Conservation (phyloP, 768 basidiomycete genomes). For the Botryobasidium botryosum region DNA sequence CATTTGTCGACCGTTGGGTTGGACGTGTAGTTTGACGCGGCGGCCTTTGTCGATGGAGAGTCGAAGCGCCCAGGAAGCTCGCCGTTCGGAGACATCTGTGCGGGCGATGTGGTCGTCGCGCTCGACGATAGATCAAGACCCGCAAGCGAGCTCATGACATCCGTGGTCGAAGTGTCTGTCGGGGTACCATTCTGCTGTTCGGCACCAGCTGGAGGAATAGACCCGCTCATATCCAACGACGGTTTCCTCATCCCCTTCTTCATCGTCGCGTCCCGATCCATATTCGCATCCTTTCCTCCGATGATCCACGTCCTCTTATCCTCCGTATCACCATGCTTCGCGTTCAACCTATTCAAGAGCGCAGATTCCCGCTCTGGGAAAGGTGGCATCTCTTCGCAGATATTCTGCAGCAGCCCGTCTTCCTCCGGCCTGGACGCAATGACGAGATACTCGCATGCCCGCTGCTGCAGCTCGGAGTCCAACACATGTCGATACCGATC, state of each 20-base stretch:
- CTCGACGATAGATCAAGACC: constrained; percentile 55
- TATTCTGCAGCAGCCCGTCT: constrained; percentile 81
- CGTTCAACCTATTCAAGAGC: constrained; percentile 69
- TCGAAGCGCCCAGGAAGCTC: not conserved
- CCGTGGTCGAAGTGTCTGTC: not conserved
- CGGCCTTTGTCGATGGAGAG: not conserved
- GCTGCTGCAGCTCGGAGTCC: constrained; percentile 92
- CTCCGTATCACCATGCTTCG: constrained; percentile 81
- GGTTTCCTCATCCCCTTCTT: constrained; percentile 9
- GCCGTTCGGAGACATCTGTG: not conserved
- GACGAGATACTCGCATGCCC: constrained; percentile 94
- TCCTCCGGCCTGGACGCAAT: constrained; percentile 72
- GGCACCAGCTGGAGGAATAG: no score
- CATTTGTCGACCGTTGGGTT: constrained; percentile 47
- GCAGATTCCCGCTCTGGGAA: constrained; percentile 93
- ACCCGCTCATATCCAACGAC: no score
- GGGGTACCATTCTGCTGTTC: constrained; percentile 20
- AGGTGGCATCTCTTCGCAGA: constrained; percentile 98
- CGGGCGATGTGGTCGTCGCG: constrained; percentile 6
- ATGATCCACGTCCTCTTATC: constrained; percentile 93
- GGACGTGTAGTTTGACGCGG: not conserved
- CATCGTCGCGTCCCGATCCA: constrained; percentile 48
- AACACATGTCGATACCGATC: constrained; percentile 96
- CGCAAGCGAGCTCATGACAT: constrained; percentile 56
- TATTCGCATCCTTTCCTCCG: constrained; percentile 83